Base-by-base conservation (phyloP, 2,329 filamentous ascomycete genomes). In the Cercospora zeina region DNA sequence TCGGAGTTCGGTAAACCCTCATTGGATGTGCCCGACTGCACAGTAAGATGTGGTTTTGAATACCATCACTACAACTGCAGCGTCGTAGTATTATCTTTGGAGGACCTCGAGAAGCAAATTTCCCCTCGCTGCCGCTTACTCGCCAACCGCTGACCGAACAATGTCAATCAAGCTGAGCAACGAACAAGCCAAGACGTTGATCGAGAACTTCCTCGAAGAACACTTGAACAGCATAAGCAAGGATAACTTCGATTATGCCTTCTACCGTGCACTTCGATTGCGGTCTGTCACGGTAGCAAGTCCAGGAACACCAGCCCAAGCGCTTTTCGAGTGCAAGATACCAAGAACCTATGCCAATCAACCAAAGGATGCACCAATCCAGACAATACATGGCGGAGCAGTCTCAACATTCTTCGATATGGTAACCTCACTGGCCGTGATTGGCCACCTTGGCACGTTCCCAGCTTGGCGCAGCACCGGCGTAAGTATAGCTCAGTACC, bases 321-420 rank as follows among this genome's bases (percentile, higher is more conserved):
- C 65, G 14, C 54, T 54, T 7, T 64, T 65, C 47, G 19, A 11
- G 16, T 60, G 66, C 61, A 63, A 54, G 27, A 61, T 68, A 24
- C 67, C 67, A 4, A 54, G 57, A 7, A 61, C 45, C 16, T 65
- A 65, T 37, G 54, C 53, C 42, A 68, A 68, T 39, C 64, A 63
- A 42, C 66, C 66, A 6, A 37, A 36, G 24, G 59, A 51, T 21
- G 55, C 39, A 56, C 16, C 39, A 13, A 59, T 34, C 4, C 59
- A 62, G 37, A 65, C 64, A 11, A 67, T 63, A 9, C 68, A 70
- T 53, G 67, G 68, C 16, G 82, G 82, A 9, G 81, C 81, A 2
- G 80, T 81, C 0, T 79, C 80, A 0, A 74, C 82, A 14, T 80
- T 84, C 54, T 83, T 83, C 62, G 83, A 86, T 67, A 81, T 84